Base-by-base conservation (phyloP, 805 yeast species). In the Kazachstania viticola region DNA sequence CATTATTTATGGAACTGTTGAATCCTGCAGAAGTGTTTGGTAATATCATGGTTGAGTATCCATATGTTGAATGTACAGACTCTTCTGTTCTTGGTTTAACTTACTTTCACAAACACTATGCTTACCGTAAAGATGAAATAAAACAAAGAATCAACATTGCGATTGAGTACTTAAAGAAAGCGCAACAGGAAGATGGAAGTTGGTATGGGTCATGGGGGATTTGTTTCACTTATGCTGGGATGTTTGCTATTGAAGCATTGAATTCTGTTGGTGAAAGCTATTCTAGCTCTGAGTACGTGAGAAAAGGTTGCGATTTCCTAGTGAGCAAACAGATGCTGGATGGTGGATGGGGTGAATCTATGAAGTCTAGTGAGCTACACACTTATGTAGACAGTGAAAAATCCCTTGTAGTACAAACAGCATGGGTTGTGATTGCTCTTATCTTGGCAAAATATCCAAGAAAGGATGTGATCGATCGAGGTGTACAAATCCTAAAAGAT, bases 171-270 rank as follows among this genome's bases (percentile, higher is more conserved):
- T 81, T 91, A 27, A 71, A 69, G 30, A 55, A 62, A 3, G 71
- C 71, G 2, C 98, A 91, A 56, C 62, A 65, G 27, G 47, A 49
- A 0, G 95, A 91, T 55, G 99, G 99, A 0, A 76, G 94, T 11
- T 91, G 97, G 97, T 93, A 87, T 54, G 99, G 99, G 1, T 75
- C 84, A 25, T 91, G 99, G 99, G 99, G 98, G 23, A 77, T 91
- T 4, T 91, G 99, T 52, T 85, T 68, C 51, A 82, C 95, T 0
- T 91, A 91, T 56, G 97, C 97, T 0, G 81, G 85, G 2, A 91
- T 91, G 98, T 91, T 91, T 69, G 99, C 99, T 0, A 57, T 91
- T 18, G 99, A 91, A 46, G 97, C 97, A 0, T 64, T 91, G 30
- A 63, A 73, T 17, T 71, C 88, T 4, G 78, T 79, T 17, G 82